Percentiles rank a stretch among this genome's conserved stretches.
Evolutionary conservation across 148 eudicot species (phyloP).

Genomic region (Gaultheria prostrata): DNA sequence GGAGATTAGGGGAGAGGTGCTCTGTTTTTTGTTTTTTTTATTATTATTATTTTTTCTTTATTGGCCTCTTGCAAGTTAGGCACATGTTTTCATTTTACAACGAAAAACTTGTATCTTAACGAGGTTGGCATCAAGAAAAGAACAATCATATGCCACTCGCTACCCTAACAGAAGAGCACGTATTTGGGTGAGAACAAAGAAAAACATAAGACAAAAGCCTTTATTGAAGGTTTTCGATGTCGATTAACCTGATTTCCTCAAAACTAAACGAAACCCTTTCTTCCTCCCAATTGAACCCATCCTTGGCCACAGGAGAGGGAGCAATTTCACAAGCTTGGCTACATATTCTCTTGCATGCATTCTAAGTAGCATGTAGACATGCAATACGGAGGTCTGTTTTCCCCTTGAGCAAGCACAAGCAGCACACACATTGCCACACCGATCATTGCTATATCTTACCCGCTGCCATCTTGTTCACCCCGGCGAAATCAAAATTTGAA

Average conservation of each 20-base stretch:
- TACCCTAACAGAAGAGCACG: too few species aligned
- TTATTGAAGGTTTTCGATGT: not conserved
- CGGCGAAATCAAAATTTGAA: not conserved
- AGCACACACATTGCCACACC: not conserved
- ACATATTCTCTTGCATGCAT: conserved; percentile 2
- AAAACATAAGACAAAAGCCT: not conserved
- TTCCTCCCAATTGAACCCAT: not conserved
- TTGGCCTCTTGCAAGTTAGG: too few species aligned
- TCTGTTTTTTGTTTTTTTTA: too few species aligned
- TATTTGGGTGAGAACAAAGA: not conserved
- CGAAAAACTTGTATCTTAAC: too few species aligned
- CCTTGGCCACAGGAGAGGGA: not conserved
- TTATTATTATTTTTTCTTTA: too few species aligned
- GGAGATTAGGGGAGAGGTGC: too few species aligned
- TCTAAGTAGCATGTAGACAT: not conserved
- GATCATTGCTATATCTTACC: not conserved
- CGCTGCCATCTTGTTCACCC: not conserved
- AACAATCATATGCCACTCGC: too few species aligned
- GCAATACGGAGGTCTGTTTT: not conserved
- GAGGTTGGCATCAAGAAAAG: too few species aligned
- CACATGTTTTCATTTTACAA: too few species aligned
- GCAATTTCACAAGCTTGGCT: not conserved
- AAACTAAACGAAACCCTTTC: not conserved
- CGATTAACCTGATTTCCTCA: not conserved
- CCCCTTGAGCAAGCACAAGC: not conserved